Base-by-base conservation (phyloP, 2,329 filamentous ascomycete genomes). In the Sphaerulina musiva region DNA sequence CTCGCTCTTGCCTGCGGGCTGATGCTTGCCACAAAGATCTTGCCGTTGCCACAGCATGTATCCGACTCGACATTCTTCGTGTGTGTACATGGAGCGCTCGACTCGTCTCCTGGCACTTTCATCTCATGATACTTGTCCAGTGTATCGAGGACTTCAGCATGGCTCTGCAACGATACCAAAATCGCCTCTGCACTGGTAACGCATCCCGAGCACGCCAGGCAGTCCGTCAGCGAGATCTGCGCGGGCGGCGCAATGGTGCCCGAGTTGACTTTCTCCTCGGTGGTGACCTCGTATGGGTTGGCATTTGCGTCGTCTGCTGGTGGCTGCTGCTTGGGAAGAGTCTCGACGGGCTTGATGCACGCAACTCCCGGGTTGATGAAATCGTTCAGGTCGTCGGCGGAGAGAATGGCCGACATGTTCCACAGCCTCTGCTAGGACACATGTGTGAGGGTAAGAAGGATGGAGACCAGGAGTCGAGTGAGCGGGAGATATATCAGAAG, bases 331-430 rank as follows among this genome's bases (percentile, higher is more conserved):
- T 79, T 73, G 2, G 93, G 92, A 11, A 98, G 81, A 2, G 89
- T 95, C 72, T 98, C 93, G 69, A 98, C 80, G 29, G 93, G 93
- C 69, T 98, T 97, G 73, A 98, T 97, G 74, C 93, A 98, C 59
- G 93, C 93, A 67, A 98, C 91, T 59, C 92, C 91, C 11, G 93
- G 93, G 54, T 88, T 93, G 70, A 98, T 98, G 76, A 98, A 98
- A 78, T 98, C 93, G 78, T 98, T 98, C 58, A 98, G 79, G 71
- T 96, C 91, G 76, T 98, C 92, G 67, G 87, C 86, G 53, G 91
- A 97, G 66, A 98, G 86, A 67, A 98, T 98, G 59, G 93, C 93
- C 70, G 90, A 95, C 93, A 98, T 98, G 46, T 32, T 48, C 46
- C 29, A 29, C 39, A 32, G 48, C 65, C 64, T 66, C 62, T 44